phyloP scores from a whole-genome alignment of 495 filamentous ascomycete genomes.

The Penicillium antarcticum region DNA sequence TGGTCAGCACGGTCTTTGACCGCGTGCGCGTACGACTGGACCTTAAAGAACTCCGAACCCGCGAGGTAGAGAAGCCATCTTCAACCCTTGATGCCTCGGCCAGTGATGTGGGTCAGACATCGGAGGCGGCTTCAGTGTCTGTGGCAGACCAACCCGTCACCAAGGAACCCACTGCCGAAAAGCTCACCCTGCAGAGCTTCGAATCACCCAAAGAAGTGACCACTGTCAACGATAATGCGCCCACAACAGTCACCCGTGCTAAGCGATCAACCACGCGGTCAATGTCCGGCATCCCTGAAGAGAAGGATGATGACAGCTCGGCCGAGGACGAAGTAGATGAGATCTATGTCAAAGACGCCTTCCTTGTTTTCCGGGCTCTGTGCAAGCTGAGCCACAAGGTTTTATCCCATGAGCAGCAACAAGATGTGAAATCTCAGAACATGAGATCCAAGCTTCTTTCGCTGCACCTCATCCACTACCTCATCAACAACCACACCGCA shows the following conservation, averaged over 20 bases:
- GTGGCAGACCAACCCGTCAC: conserved; percentile 52
- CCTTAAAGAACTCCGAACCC: conserved; percentile 72
- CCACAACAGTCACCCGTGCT: conserved; percentile 85
- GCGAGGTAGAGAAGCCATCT: conserved; percentile 35
- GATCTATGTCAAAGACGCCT: conserved; percentile 93
- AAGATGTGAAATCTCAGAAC: conserved; percentile 86
- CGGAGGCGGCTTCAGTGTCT: conserved; percentile 46
- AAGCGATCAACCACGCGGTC: conserved; percentile 54
- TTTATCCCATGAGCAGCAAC: conserved; percentile 81
- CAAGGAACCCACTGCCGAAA: conserved; percentile 60
- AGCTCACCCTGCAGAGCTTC: conserved; percentile 92
- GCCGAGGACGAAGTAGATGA: conserved; percentile 93
- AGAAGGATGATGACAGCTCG: conserved; percentile 48
- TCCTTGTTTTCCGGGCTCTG: conserved; percentile 93
- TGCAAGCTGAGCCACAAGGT: conserved; percentile 95
- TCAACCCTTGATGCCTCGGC: conserved; percentile 20
- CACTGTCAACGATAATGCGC: conserved; percentile 81
- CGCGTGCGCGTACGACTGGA: conserved; percentile 82
- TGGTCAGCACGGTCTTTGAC: conserved; percentile 98
- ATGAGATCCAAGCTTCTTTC: conserved; percentile 98
- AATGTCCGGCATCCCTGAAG: conserved; percentile 48
- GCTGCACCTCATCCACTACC: conserved; percentile 87
- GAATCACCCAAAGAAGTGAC: conserved; percentile 95
- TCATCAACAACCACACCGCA: conserved; percentile 83
- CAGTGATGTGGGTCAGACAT: conserved; percentile 44